Percentiles rank a stretch among this genome's conserved stretches.
These are phyloP conservation scores for Metschnikowia lunata DNA, from an alignment of 805 yeast genomes.

Conservation along the genomic window DNA sequence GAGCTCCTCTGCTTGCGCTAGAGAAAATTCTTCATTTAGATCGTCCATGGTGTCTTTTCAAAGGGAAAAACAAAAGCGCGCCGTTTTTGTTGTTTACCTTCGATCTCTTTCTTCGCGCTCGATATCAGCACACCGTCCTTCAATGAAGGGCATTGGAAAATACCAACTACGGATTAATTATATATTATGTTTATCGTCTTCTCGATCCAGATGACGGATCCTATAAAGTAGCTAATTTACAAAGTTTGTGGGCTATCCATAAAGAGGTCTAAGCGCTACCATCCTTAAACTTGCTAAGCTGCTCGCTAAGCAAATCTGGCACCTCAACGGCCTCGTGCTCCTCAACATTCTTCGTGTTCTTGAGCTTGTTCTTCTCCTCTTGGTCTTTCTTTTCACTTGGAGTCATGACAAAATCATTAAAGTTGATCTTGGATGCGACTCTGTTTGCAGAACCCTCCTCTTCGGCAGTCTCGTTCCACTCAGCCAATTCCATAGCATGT, in stretches of 20 bases:
- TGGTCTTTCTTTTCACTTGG: conserved; percentile 29
- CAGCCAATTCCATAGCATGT: conserved; percentile 64
- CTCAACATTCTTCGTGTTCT: conserved; percentile 16
- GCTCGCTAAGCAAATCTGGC: conserved; percentile 45
- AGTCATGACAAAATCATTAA: conserved; percentile 44
- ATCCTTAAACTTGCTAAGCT: conserved; percentile 35
- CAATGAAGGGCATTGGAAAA: too few species aligned
- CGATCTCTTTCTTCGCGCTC: too few species aligned
- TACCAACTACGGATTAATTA: too few species aligned
- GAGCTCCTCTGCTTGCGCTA: conserved; percentile 9
- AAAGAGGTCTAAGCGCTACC: conserved; percentile 6
- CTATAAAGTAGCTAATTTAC: too few species aligned
- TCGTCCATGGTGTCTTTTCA: background rate
- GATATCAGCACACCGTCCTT: too few species aligned
- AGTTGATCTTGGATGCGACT: conserved; percentile 33
- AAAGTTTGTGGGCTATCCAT: too few species aligned
- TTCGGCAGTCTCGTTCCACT: conserved; percentile 58
- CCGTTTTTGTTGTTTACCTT: too few species aligned
- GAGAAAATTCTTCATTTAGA: conserved; percentile 2
- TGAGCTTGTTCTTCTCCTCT: conserved; percentile 13
- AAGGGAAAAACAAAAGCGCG: too few species aligned
- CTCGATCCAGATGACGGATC: too few species aligned
- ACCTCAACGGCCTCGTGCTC: conserved; percentile 48
- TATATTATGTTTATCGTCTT: too few species aligned
- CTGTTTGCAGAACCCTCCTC: conserved; percentile 25